Evolutionary conservation across 176 grass and related monocot genomes (phyloP), one percentile per base, ranked within the genome.

Genomic region (Lolium perenne): DNA sequence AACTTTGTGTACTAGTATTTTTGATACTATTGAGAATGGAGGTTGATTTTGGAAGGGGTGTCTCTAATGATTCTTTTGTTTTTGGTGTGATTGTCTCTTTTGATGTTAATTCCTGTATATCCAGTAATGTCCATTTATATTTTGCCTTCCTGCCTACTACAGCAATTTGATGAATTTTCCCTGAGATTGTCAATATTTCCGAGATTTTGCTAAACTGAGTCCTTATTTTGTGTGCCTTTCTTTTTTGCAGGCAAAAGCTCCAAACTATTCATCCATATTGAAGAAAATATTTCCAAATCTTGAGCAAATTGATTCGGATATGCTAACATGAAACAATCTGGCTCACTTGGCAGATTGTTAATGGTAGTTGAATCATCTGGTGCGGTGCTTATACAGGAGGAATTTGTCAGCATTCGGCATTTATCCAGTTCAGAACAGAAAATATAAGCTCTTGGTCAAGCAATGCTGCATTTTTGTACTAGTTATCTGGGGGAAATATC

Each of bases 291-390:
- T 96, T 91, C 97, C 92, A 73, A 99, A 96, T 29, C 85, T 99
- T 41, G 91, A 96, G 80, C 97, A 99, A 62, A 80, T 99, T 32
- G 97, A 99, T 93, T 96, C 94, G 20, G 90, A 99, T 76, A 94
- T 99, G 78, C 75, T 95, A 57, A 76, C 91, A 60, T 95, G 84
- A 92, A 84, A 51, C 38, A 21, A 14, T 10, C 15, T 16, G 4
- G 49, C 74, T 41, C 25, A 0, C 40, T 64, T 5, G 58, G 47
- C 26, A 58, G 82, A 53, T 75, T 60, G 51, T 86, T 21, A 41
- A 78, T 74, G 9, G 32, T 75, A 67, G 51, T 88, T 13, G 16
- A 78, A 83, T 7, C 11, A 53, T 57, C 58, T 26, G 23, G 45
- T n/a, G 41, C 49, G 43, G 60, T 48, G 21, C 40, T 23, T 14